Base-by-base conservation (phyloP, 805 yeast species). In the Lachancea sp. region DNA sequence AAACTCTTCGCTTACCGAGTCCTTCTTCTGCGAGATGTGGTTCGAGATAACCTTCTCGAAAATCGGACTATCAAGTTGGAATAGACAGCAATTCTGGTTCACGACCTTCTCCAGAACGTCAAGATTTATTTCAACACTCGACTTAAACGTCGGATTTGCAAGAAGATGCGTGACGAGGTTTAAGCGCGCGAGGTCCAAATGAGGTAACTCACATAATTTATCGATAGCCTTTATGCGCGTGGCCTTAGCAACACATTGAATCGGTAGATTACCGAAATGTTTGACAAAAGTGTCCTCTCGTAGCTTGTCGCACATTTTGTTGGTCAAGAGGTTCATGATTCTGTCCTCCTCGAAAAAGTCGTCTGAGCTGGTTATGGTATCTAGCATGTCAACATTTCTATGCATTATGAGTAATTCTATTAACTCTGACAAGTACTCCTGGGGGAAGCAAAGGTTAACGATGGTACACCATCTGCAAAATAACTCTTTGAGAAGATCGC, bases 401-500 rank as follows among this genome's bases (percentile, higher is more conserved):
- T 54, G 42, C 1, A 54, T 29, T 12, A 70, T 47, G 3, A 74
- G 46, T 0, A 48, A n/a, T 0, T 45, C 32, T 1, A 70, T 52
- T 4, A 75, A 31, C 2, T 25, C 3, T 1, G 48, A 33, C 4
- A 73, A 48, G 5, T 65, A 56, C 0, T 58, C 52, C 11, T 50
- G 44, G 0, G 57, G 29, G 48, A 72, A 65, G 34, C 60, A 46
- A 5, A 43, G 34, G 48, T 74, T 64, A 29, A 70, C 40, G 1
- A 80, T 43, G 1, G 79, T 71, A 29, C 70, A 51, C 87, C 87
- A 82, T 50, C 85, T 72, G 8, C 51, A 46, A 38, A 78, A 67
- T 0, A 68, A 39, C 11, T 52, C 40, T 25, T 43, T 21, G 7
- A 64, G 40, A 36, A 57, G 45, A 8, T 34, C 21, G 20, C 33